phyloP scores from a whole-genome alignment of 2,329 filamentous ascomycete species.

The Chaetomiaceae sp. region DNA sequence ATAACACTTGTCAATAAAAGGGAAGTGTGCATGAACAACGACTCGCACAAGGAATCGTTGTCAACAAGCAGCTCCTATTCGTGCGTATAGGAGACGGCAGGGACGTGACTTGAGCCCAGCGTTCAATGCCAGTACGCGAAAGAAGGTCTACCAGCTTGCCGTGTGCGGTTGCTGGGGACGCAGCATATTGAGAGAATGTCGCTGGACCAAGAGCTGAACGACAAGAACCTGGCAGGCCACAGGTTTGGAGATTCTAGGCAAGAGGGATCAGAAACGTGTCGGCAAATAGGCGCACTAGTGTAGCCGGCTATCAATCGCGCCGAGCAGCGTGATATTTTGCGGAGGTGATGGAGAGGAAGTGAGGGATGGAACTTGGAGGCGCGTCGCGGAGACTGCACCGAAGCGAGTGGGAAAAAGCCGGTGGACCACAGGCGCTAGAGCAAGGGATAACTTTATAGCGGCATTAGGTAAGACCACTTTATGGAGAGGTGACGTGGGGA shows the following conservation, averaged over 20 bases:
- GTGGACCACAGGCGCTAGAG: too few species aligned
- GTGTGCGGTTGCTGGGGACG: neutral
- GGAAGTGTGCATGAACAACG: conserved; percentile 14
- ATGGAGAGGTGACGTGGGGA: too few species aligned
- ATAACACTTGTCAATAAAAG: conserved; percentile 29
- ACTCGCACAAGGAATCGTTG: conserved; percentile 13
- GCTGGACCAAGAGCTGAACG: neutral
- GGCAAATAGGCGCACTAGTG: neutral
- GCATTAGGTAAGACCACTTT: too few species aligned
- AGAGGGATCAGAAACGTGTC: neutral
- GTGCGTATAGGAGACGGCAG: conserved; percentile 9
- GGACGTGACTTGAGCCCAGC: neutral
- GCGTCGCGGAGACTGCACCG: neutral
- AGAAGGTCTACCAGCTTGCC: neutral
- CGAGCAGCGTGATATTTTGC: neutral
- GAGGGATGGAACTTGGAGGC: neutral
- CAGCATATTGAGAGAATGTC: conserved; percentile 1
- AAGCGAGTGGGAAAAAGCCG: too few species aligned
- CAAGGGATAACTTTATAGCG: too few species aligned
- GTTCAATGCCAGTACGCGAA: neutral
- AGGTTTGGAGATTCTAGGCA: neutral
- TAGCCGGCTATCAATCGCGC: neutral
- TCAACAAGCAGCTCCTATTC: conserved; percentile 13
- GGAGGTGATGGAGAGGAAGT: neutral
- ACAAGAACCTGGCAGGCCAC: neutral